phyloP scores from a whole-genome alignment of 306 rosid species.

The Glycine latifolia region DNA sequence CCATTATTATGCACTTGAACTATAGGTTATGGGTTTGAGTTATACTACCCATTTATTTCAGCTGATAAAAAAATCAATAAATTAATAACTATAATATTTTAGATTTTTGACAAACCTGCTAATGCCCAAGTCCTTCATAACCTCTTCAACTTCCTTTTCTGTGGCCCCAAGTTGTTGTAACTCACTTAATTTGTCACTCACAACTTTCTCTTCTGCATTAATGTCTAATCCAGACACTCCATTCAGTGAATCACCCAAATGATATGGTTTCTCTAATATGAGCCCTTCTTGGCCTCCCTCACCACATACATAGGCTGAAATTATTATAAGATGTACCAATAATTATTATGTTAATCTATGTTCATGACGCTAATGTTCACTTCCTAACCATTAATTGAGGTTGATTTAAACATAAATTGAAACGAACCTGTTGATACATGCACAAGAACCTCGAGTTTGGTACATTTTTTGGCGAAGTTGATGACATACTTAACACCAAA shows the following conservation, averaged over 20 bases:
- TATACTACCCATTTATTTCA: not conserved
- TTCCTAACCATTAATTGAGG: not conserved
- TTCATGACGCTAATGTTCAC: not conserved
- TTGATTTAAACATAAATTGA: not conserved
- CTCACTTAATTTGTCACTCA: conserved; percentile 50
- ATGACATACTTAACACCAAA: conserved; percentile 74
- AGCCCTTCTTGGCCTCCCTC: conserved; percentile 81
- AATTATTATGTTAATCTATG: not conserved
- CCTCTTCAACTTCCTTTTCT: conserved; percentile 51
- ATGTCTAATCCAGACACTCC: conserved; percentile 68
- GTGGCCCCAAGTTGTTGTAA: conserved; percentile 55
- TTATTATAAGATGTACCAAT: not conserved
- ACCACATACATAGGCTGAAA: conserved; percentile 86
- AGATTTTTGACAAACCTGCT: conserved; percentile 57
- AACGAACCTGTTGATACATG: conserved; percentile 89
- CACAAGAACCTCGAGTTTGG: conserved; percentile 65
- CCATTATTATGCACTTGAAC: not conserved
- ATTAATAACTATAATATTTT: not conserved
- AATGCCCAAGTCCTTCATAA: conserved; percentile 78
- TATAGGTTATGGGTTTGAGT: no score
- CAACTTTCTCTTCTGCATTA: conserved; percentile 55
- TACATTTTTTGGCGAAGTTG: conserved; percentile 73
- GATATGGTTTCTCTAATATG: conserved; percentile 65
- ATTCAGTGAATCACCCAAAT: conserved; percentile 74
- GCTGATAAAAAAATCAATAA: not conserved